Conservation (phyloP, 345 rosid species). For the Citrus trifoliata region DNA sequence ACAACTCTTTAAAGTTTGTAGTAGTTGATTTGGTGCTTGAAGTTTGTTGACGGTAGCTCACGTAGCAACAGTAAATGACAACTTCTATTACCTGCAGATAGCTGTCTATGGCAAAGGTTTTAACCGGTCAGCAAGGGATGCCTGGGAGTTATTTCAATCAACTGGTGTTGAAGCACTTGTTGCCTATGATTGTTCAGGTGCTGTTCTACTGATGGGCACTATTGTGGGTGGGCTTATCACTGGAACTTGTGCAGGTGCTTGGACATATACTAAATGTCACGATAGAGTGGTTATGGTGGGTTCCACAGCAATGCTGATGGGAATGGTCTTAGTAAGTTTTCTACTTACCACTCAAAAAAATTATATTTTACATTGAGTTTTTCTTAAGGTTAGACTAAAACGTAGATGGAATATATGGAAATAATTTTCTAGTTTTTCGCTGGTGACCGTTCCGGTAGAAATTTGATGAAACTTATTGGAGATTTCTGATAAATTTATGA, state of each 20-base stretch:
- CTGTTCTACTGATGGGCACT: slow-evolving; percentile 88
- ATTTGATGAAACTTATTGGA: background rate
- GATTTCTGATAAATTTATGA: background rate
- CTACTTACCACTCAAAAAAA: background rate
- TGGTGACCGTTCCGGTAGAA: background rate
- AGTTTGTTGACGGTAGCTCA: background rate
- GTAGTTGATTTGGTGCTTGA: background rate
- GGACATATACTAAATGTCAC: slow-evolving; percentile 70
- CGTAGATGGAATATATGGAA: background rate
- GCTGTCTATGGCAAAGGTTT: slow-evolving; percentile 93
- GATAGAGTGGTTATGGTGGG: slow-evolving; percentile 82
- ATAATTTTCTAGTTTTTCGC: background rate
- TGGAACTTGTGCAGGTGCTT: slow-evolving; percentile 80
- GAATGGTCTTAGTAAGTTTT: slow-evolving; percentile 83
- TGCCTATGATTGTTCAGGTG: slow-evolving; percentile 96
- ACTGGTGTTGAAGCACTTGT: slow-evolving; percentile 98
- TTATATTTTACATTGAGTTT: background rate
- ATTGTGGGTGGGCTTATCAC: slow-evolving; percentile 85
- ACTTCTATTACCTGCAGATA: slow-evolving; percentile 44
- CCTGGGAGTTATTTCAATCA: slow-evolving; percentile 96
- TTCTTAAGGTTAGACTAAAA: background rate
- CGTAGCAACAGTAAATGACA: background rate
- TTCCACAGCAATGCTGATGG: slow-evolving; percentile 92
- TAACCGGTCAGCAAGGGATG: slow-evolving; percentile 93
- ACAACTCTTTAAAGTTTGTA: background rate